These are phyloP conservation scores for Phytophthora niederhauseri DNA, from an alignment of 352 stramenopile species.

Conservation along the genomic window DNA sequence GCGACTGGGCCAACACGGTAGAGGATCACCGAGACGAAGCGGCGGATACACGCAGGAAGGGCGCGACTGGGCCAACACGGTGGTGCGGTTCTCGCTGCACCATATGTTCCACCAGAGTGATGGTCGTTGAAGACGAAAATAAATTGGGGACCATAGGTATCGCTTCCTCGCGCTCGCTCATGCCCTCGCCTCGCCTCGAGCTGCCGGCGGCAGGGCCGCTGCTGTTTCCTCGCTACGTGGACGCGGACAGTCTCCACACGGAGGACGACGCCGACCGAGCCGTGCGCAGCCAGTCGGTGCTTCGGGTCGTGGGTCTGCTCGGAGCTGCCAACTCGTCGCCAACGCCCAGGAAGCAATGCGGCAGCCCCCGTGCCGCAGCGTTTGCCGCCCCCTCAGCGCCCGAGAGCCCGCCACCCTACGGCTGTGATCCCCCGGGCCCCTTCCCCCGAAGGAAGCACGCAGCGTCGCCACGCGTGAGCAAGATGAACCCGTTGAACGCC, in stretches of 20 bases:
- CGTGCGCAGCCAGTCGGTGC: slow-evolving; percentile 19
- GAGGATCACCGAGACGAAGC: slow-evolving; percentile 7
- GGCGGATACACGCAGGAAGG: neutral
- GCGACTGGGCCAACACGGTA: neutral
- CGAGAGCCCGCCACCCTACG: slow-evolving; percentile 4
- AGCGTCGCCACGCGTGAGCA: slow-evolving; percentile 19
- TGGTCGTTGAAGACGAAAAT: slow-evolving; percentile 25
- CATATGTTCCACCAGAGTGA: slow-evolving; percentile 8
- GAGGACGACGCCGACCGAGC: slow-evolving; percentile 18
- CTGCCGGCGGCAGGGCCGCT: slow-evolving; percentile 3
- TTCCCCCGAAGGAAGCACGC: slow-evolving; percentile 23
- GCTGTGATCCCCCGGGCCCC: slow-evolving; percentile 3
- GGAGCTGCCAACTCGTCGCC: neutral
- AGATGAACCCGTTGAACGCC: slow-evolving; percentile 23
- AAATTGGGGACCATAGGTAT: neutral
- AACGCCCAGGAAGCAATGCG: slow-evolving; percentile 16
- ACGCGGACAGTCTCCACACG: slow-evolving; percentile 25
- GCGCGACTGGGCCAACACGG: neutral
- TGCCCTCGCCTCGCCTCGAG: slow-evolving; percentile 17
- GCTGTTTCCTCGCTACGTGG: slow-evolving; percentile 33
- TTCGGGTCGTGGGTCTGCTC: slow-evolving; percentile 23
- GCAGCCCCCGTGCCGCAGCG: slow-evolving; percentile 13
- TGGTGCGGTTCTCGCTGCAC: no score
- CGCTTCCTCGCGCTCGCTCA: neutral
- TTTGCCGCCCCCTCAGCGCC: slow-evolving; percentile 15